Base-by-base conservation (phyloP, 1,139 yeast species). In the Kodamaea ohmeri region DNA sequence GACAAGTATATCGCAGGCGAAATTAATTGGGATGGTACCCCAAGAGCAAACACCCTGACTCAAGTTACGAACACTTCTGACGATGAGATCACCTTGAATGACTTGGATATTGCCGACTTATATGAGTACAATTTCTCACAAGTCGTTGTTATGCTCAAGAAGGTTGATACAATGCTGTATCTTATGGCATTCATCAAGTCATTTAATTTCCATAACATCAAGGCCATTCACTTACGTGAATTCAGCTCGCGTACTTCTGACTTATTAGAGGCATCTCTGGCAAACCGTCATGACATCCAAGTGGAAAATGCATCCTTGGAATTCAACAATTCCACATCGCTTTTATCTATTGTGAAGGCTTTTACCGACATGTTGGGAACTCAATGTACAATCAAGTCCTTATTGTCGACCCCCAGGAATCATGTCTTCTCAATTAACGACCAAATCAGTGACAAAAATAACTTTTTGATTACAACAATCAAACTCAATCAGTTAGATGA, bases 171-270 rank as follows among this genome's bases (percentile, higher is more conserved):
- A 7, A 53, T 66, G 28, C 58, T 70, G 2, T 50, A 58, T 21
- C 49, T 65, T 27, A 61, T 66, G 65, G 50, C 63, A 19, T 60
- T 65, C 37, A 46, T 58, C 49, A 58, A 47, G 42, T 50, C 46
- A 26, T 55, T 51, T 34, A 43, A 45, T 24, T 49, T 52, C 7
- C 43, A 65, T 6, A 67, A 73, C 1, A 63, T 80, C 32, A 73
- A 70, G 47, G 85, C 82, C 1, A 59, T 80, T 6, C 80, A 80
- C 48, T 58, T 80, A 40, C 67, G 80, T 41, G 76, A 78, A 28
- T 64, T 82, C 39, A 75, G 83, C 2, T 81, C 83, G 33, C 67
- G 89, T 56, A 81, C 87, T 0, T 78, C 86, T 0, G 84, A 82
- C 56, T 60, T 82, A 36, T 66, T 82, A 38, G 86, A 79, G 49